Percentiles rank a stretch among this genome's conserved stretches.
These are phyloP conservation scores for Torulaspora indica DNA, from an alignment of 805 yeast species.

Conservation along the genomic window DNA sequence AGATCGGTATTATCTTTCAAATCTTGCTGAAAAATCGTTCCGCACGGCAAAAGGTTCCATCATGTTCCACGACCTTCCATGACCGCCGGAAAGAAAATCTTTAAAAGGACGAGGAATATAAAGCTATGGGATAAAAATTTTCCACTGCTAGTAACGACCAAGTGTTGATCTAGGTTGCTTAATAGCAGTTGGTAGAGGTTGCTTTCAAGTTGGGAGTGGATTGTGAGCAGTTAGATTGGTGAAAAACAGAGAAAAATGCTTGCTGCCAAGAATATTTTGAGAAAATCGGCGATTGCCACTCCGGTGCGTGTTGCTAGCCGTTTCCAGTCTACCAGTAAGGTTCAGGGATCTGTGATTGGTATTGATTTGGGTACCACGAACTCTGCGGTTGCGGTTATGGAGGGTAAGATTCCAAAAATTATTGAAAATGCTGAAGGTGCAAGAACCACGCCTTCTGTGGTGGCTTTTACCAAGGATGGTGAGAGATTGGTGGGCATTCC, in stretches of 20 bases:
- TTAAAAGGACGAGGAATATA: constrained; percentile 7
- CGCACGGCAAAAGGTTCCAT: not conserved
- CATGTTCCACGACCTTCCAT: constrained; percentile 4
- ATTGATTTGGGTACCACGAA: constrained; percentile 85
- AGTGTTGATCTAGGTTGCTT: not conserved
- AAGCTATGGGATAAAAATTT: not conserved
- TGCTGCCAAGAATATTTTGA: constrained; percentile 27
- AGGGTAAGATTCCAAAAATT: constrained; percentile 62
- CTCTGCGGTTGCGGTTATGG: constrained; percentile 81
- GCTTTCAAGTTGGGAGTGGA: not conserved
- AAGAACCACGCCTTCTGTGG: constrained; percentile 89
- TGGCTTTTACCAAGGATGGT: constrained; percentile 88
- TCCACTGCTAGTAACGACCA: not conserved
- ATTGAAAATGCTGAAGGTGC: constrained; percentile 80
- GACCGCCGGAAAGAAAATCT: constrained; percentile 2
- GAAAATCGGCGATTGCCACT: constrained; percentile 15
- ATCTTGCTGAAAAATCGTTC: not conserved
- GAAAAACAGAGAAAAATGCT: constrained; percentile 19
- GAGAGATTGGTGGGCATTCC: constrained; percentile 91
- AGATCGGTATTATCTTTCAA: constrained; percentile 3
- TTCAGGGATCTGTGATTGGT: constrained; percentile 56
- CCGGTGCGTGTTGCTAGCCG: constrained; percentile 30
- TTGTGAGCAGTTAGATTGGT: too few relatives aligned
- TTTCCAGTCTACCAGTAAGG: constrained; percentile 35
- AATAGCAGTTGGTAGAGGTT: not conserved